Conservation (phyloP, 2,329 filamentous ascomycete genomes). For the Claviceps maximensis region DNA sequence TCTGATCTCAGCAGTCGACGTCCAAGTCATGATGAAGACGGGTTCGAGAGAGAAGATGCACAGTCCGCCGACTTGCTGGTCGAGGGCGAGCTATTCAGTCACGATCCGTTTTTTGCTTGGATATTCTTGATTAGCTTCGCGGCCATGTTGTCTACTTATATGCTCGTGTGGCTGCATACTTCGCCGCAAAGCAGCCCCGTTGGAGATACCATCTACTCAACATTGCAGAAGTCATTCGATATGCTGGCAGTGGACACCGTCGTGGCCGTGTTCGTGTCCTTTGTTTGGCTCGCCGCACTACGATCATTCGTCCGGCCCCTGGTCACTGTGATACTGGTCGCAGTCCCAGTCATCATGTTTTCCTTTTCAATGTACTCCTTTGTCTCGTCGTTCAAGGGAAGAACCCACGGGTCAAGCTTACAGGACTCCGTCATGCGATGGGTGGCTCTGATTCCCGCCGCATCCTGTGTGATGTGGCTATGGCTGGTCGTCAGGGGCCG, state of each 20-base stretch:
- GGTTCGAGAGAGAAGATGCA: constrained; percentile 17
- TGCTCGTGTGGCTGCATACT: constrained; percentile 84
- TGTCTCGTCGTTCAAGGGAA: constrained; percentile 73
- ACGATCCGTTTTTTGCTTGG: constrained; percentile 87
- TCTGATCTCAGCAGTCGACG: constrained; percentile 30
- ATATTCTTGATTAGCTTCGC: constrained; percentile 77
- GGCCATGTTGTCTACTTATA: constrained; percentile 74
- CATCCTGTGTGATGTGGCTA: constrained; percentile 64
- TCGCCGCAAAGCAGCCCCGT: constrained; percentile 57
- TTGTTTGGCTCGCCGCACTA: constrained; percentile 81
- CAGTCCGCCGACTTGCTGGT: constrained; percentile 37
- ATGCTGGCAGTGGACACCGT: constrained; percentile 84
- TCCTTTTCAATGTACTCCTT: constrained; percentile 89
- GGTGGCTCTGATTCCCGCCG: constrained; percentile 62
- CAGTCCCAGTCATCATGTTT: constrained; percentile 73
- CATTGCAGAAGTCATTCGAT: constrained; percentile 73
- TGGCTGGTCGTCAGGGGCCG: constrained; percentile 74
- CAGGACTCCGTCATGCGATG: constrained; percentile 87
- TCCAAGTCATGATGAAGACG: constrained; percentile 21
- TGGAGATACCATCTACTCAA: constrained; percentile 90
- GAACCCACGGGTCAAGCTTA: constrained; percentile 58
- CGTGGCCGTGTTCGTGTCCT: constrained; percentile 74
- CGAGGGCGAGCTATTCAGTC: constrained; percentile 57
- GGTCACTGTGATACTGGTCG: constrained; percentile 66
- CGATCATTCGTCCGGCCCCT: constrained; percentile 79